These are phyloP conservation scores for Macadamia integrifolia DNA, from an alignment of 164 flowering plant genomes.

Conservation along the genomic window DNA sequence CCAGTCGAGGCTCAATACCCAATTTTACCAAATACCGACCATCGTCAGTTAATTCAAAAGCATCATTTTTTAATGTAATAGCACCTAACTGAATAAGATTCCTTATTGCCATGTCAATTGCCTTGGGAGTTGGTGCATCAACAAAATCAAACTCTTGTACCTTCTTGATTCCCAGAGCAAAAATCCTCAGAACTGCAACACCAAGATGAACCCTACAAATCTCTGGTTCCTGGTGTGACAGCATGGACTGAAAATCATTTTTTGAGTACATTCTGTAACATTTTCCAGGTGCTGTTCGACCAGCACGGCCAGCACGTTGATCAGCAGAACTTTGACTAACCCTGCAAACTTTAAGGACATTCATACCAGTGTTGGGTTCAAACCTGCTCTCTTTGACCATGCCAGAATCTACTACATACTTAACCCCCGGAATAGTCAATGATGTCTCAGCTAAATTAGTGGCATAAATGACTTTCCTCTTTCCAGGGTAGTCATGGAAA, in stretches of 20 bases:
- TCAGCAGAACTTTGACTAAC: conserved; percentile 86
- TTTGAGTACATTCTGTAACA: conserved; percentile 81
- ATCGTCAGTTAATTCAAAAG: conserved; percentile 49
- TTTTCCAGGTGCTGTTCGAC: conserved; percentile 86
- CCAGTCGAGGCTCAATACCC: conserved; percentile 93
- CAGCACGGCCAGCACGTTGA: conserved; percentile 97
- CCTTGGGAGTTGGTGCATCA: conserved; percentile 71
- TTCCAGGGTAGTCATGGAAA: conserved; percentile 55
- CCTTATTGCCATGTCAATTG: conserved; percentile 75
- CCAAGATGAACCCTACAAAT: conserved; percentile 95
- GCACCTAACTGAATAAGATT: conserved; percentile 89
- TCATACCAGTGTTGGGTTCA: conserved; percentile 86
- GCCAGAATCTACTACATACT: conserved; percentile 87
- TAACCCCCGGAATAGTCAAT: conserved; percentile 88
- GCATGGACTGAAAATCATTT: conserved; percentile 55
- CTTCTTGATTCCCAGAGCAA: conserved; percentile 64
- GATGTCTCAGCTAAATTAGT: conserved; percentile 99
- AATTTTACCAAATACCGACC: conserved; percentile 64
- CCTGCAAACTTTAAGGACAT: conserved; percentile 68
- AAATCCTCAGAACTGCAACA: conserved; percentile 78
- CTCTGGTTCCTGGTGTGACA: conserved; percentile 76
- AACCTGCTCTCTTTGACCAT: conserved; percentile 79
- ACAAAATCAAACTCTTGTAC: conserved; percentile 74
- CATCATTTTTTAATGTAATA: conserved; percentile 29
- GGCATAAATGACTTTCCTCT: conserved; percentile 79